Conservation (phyloP, 805 yeast species). For the Candida wancherniae region DNA sequence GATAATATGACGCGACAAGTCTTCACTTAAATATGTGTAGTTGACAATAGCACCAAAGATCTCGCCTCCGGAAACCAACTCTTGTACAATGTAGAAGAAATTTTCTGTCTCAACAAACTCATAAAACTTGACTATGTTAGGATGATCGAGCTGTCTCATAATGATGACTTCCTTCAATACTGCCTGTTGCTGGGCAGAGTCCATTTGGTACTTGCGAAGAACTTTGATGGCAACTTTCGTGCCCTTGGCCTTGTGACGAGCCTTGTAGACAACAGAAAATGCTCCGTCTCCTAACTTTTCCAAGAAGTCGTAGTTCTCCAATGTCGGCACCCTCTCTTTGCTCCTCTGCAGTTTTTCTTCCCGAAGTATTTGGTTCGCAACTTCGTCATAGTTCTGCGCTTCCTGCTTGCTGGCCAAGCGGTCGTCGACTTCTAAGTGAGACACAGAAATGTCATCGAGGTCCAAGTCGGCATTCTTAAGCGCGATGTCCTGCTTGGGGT, state of each 20-base stretch:
- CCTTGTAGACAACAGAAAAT: constrained; percentile 79
- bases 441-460: no score
- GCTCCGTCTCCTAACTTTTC: constrained; percentile 76
- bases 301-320: constrained; percentile 25
- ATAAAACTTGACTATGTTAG: constrained; percentile 54
- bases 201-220: constrained; percentile 57
- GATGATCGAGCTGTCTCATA: constrained; percentile 60
- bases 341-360: constrained; percentile 10
- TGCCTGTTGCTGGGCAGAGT: constrained; percentile 47
- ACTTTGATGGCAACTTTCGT: constrained; percentile 66
- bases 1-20: constrained; percentile 67
- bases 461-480: constrained; percentile 1
- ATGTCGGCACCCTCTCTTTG: constrained; percentile 10
- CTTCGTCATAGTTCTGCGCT: constrained; percentile 9
- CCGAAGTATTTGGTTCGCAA: constrained; percentile 10
- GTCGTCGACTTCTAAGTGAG: constrained; percentile 6
- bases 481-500: constrained; percentile 9
- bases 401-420: constrained; percentile 2
- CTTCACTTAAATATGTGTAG: constrained; percentile 71
- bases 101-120: constrained; percentile 48
- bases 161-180: constrained; percentile 69
- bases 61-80: constrained; percentile 74
- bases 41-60: constrained; percentile 75
- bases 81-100: constrained; percentile 61
- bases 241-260: constrained; percentile 44